A percentile compares a stretch with the other conserved stretches of the same genome.
Conservation (phyloP, 805 yeast species). For the Millerozyma acaciae region DNA sequence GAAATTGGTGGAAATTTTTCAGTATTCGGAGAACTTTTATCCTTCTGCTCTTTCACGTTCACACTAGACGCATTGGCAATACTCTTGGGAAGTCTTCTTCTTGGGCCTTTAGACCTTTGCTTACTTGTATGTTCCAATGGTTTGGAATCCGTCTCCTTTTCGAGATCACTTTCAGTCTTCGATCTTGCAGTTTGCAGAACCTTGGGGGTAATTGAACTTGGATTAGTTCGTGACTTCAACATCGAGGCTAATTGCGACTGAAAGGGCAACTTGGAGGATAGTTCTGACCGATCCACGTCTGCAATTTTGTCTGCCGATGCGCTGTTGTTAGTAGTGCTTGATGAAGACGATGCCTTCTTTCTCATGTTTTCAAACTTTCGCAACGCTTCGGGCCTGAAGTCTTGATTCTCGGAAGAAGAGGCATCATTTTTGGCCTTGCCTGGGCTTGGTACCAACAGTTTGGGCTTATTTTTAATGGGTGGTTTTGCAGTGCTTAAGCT, state of each 20-base stretch:
- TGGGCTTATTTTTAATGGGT: too few species aligned
- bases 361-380: constrained; percentile 12
- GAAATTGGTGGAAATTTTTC: not conserved
- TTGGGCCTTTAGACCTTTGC: constrained; percentile 49
- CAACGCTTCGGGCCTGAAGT: constrained; percentile 24
- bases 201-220: too few species aligned
- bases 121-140: constrained; percentile 40
- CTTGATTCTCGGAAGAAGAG: constrained; percentile 10
- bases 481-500: too few species aligned
- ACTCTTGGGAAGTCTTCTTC: constrained; percentile 42
- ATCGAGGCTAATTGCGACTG: too few species aligned
- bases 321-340: too few species aligned
- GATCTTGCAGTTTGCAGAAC: too few species aligned
- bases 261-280: too few species aligned
- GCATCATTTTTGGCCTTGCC: constrained; percentile 13
- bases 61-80: constrained; percentile 2
- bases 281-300: too few species aligned
- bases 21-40: not conserved
- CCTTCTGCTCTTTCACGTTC: not conserved
- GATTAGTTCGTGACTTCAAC: too few species aligned
- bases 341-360: too few species aligned
- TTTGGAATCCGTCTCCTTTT: not conserved
- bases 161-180: not conserved
- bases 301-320: too few species aligned
- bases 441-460: too few species aligned